Percentiles rank a stretch among this genome's conserved stretches.
Conservation (phyloP, 1,284 basidiomycete species). For the Cystodermella granulosa region DNA sequence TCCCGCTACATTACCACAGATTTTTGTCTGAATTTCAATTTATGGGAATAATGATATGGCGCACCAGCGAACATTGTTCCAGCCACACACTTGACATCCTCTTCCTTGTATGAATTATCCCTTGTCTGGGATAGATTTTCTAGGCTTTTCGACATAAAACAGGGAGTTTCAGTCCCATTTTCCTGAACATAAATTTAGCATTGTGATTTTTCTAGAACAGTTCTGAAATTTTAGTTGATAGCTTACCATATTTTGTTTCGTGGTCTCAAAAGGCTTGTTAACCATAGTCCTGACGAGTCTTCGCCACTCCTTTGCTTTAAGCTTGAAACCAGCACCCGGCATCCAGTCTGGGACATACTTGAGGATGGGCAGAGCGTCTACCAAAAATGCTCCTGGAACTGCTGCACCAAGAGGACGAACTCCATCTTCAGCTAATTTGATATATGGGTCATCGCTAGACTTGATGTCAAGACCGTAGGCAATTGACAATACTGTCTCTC, state of each 20-base stretch:
- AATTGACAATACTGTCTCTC: slow-evolving; percentile 2
- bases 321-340: slow-evolving; percentile 47
- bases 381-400: slow-evolving; percentile 39
- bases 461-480: slow-evolving; percentile 5
- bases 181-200: background rate
- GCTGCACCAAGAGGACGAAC: too few relatives aligned
- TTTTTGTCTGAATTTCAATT: background rate
- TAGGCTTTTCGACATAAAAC: slow-evolving; percentile 1
- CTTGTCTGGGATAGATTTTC: background rate
- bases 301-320: slow-evolving; percentile 36
- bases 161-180: background rate
- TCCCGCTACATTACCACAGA: background rate
- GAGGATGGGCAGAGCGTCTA: slow-evolving; percentile 41
- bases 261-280: slow-evolving; percentile 19
- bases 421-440: slow-evolving; percentile 26
- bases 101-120: slow-evolving; percentile 7
- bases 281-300: slow-evolving; percentile 13
- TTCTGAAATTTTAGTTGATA: background rate
- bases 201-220: background rate
- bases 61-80: slow-evolving; percentile 15
- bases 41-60: background rate
- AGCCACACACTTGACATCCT: slow-evolving; percentile 7
- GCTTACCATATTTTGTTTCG: slow-evolving; percentile 18
- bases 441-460: slow-evolving; percentile 16
- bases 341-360: slow-evolving; percentile 46